Conservation (phyloP, 345 rosid genomes). For the Mallotus nudiflorus region DNA sequence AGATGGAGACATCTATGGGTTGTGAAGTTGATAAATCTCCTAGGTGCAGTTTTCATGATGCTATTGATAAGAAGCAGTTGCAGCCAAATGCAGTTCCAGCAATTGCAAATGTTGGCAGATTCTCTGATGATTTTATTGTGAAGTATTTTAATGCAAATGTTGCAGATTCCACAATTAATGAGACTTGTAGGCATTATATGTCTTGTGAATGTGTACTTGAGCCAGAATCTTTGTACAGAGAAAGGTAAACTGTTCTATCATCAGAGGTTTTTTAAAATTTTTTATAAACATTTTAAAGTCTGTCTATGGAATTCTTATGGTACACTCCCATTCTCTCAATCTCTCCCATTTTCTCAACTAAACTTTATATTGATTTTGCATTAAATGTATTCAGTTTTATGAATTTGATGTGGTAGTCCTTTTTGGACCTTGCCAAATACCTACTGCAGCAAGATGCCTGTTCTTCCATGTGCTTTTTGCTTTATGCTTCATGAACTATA, state of each 20-base stretch:
- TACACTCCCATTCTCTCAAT: neutral
- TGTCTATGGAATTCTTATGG: neutral
- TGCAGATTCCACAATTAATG: constrained; percentile 58
- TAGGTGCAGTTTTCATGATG: constrained; percentile 21
- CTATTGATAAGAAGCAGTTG: constrained; percentile 26
- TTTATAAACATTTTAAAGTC: neutral
- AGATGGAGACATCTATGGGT: constrained; percentile 35
- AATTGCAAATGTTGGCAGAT: constrained; percentile 23
- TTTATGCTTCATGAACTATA: too few species aligned
- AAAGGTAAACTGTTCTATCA: constrained; percentile 45
- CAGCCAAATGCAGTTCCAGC: constrained; percentile 9
- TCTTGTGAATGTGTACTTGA: constrained; percentile 68
- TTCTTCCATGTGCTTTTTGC: too few species aligned
- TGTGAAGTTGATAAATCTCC: constrained; percentile 26
- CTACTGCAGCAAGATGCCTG: neutral
- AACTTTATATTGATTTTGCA: neutral
- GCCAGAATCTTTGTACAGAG: constrained; percentile 53
- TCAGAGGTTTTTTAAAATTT: neutral
- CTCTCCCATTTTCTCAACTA: neutral
- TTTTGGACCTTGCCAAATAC: too few species aligned
- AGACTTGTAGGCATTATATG: constrained; percentile 57
- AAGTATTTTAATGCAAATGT: constrained; percentile 52
- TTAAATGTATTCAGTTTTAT: too few species aligned
- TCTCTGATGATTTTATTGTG: constrained; percentile 58
- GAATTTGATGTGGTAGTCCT: too few species aligned